Conservation (phyloP, 2,329 filamentous ascomycete species). For the Aureobasidium lini region DNA sequence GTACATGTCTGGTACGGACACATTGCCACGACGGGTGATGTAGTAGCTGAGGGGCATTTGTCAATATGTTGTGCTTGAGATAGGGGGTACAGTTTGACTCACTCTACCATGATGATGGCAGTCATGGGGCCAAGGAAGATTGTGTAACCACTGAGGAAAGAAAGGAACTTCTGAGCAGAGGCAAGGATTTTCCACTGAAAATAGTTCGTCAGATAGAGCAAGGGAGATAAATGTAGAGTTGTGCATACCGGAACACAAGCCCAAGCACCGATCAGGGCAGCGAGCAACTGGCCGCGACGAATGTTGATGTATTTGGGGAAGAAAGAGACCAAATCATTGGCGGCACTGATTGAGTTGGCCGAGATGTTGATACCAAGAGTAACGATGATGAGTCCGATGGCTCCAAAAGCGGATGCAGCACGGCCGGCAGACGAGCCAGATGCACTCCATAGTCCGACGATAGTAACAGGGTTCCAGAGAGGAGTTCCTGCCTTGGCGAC, state of each 20-base stretch:
- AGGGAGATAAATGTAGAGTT: no score
- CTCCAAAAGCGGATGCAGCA: conserved; percentile 21
- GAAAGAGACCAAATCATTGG: conserved; percentile 20
- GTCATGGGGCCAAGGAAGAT: conserved; percentile 33
- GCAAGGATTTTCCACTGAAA: conserved; percentile 29
- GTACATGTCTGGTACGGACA: conserved; percentile 22
- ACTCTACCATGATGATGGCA: conserved; percentile 2
- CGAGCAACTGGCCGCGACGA: conserved; percentile 28
- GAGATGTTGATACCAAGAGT: conserved; percentile 18
- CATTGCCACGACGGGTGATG: conserved; percentile 18
- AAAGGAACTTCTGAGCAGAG: conserved; percentile 29
- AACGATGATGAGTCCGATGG: conserved; percentile 15
- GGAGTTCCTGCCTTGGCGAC: conserved; percentile 1
- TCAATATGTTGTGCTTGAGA: neutral
- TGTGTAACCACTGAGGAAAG: conserved; percentile 54
- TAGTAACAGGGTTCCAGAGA: conserved; percentile 21
- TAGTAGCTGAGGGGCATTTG: conserved; percentile 14
- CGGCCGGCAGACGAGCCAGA: conserved; percentile 14
- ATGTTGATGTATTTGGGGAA: conserved; percentile 30
- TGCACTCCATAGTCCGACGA: conserved; percentile 20
- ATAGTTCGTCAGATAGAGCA: neutral
- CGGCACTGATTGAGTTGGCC: conserved; percentile 21
- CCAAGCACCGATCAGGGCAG: conserved; percentile 31
- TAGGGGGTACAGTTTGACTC: neutral
- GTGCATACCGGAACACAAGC: conserved; percentile 25